Percentiles rank a stretch among this genome's conserved stretches.
phyloP scores from a whole-genome alignment of 2,329 filamentous ascomycete genomes.

The Fusarium algeriense region DNA sequence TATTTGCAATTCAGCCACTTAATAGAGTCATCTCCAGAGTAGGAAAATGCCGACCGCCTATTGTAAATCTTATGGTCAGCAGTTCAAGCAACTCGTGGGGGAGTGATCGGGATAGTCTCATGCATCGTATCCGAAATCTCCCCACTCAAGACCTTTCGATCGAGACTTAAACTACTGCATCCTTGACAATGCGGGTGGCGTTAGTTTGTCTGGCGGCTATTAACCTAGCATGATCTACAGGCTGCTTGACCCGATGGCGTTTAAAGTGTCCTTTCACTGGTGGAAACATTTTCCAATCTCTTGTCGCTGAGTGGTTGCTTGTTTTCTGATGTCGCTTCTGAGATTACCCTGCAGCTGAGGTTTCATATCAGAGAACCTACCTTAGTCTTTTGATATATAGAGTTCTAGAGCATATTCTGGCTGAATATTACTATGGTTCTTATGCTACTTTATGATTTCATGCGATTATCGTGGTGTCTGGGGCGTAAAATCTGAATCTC shows the following conservation, averaged over 20 bases:
- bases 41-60: neutral
- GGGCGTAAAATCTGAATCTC: too few relatives aligned
- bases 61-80: neutral
- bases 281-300: neutral
- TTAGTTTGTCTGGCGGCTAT: slow-evolving; percentile 3
- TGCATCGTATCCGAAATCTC: neutral
- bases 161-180: slow-evolving; percentile 1
- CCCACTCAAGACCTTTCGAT: neutral
- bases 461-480: too few relatives aligned
- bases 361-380: rapidly evolving
- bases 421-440: too few relatives aligned
- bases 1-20: slow-evolving; percentile 21
- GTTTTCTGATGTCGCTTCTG: neutral
- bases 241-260: slow-evolving; percentile 5
- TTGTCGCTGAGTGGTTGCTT: neutral
- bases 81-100: neutral
- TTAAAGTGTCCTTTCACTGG: neutral
- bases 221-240: slow-evolving; percentile 11
- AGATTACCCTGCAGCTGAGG: neutral
- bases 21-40: slow-evolving; percentile 12
- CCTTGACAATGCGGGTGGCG: slow-evolving; percentile 25
- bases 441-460: too few relatives aligned
- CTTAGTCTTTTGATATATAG: neutral
- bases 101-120: neutral
- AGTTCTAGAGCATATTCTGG: too few relatives aligned